phyloP scores from a whole-genome alignment of 202 grass and related monocot species.

The Bolboschoenoplectus hybrid region DNA sequence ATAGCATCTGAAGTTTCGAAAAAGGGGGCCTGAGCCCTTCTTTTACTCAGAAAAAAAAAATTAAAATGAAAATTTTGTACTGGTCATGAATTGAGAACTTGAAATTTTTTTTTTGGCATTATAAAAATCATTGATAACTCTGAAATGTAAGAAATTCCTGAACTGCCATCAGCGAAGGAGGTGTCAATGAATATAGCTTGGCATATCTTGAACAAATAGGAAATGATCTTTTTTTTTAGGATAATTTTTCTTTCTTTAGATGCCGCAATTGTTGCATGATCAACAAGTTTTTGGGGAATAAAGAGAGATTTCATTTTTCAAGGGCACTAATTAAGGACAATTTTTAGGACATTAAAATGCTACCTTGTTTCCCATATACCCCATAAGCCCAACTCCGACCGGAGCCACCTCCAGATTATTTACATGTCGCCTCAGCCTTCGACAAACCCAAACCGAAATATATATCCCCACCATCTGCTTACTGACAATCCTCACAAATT shows the following conservation, averaged over 20 bases:
- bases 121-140: neutral
- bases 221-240: neutral
- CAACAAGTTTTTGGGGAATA: neutral
- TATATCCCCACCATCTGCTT: conserved; percentile 86
- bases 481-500: conserved; percentile 55
- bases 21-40: neutral
- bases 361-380: conserved; percentile 83
- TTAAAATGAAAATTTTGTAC: no score
- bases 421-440: conserved; percentile 49
- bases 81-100: neutral
- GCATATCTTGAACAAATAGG: neutral
- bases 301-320: neutral
- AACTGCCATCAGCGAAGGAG: neutral
- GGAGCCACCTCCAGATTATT: conserved; percentile 68
- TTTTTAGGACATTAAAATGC: conserved; percentile 9
- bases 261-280: neutral
- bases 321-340: neutral
- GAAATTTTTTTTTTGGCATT: neutral
- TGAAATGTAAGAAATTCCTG: neutral
- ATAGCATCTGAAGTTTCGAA: neutral
- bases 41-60: no score
- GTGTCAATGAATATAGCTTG: neutral
- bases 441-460: conserved; percentile 65
- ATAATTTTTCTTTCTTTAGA: neutral
- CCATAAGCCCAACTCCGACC: conserved; percentile 68